phyloP scores from a whole-genome alignment of 345 rosid genomes.

The Lepidium aucheri region DNA sequence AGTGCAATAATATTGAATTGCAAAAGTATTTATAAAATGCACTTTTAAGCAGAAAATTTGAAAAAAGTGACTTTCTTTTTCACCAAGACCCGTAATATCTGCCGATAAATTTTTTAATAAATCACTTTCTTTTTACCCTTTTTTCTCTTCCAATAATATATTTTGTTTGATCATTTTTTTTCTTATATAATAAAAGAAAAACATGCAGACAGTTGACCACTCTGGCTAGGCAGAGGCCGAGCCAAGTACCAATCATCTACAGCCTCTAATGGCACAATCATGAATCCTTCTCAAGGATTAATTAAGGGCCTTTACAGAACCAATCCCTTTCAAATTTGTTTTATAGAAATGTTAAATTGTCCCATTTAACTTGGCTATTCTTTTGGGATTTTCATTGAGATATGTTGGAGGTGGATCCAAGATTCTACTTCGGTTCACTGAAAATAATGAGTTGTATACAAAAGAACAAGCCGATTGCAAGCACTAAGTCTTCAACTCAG shows the following conservation, averaged over 20 bases:
- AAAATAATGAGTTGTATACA: no score
- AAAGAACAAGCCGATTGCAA: no score
- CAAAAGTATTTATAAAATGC: slow-evolving; percentile 4
- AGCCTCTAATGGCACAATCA: no score
- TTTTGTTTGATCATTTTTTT: background rate
- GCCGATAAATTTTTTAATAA: background rate
- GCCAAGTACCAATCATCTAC: no score
- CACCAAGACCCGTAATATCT: slow-evolving; percentile 18
- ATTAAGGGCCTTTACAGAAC: no score
- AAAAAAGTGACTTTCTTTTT: slow-evolving; percentile 9
- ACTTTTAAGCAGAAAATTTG: slow-evolving; percentile 16
- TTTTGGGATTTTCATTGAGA: no score
- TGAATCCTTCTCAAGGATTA: no score
- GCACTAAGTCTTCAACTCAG: no score
- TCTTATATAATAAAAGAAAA: background rate
- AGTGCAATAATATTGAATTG: slow-evolving; percentile 10
- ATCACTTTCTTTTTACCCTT: background rate
- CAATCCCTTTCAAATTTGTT: background rate
- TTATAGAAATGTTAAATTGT: background rate
- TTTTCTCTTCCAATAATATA: background rate
- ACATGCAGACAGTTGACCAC: no score
- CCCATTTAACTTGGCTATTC: background rate
- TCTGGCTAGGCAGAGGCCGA: no score
- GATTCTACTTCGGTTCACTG: no score
- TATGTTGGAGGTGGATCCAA: no score